Base-by-base conservation (phyloP, 2,329 filamentous ascomycete genomes). In the Seiridium cupressi region DNA sequence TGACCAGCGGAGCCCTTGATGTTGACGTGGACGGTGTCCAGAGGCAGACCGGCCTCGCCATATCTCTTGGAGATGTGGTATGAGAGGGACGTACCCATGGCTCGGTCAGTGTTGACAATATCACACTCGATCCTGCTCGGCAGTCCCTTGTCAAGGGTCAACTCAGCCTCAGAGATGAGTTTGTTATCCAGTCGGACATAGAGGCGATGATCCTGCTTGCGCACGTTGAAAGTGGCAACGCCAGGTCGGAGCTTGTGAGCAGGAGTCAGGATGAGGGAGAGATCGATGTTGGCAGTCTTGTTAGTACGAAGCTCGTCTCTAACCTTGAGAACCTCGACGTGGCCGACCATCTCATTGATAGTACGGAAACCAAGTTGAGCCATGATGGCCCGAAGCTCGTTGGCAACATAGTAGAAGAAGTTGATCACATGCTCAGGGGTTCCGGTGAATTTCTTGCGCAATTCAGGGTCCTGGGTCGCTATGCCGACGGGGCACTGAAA, bases 321-420 rank as follows among this genome's bases (percentile, higher is more conserved):
- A 66, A 96, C 89, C 77, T 87, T 91, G 55, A 98, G 83, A 44
- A 90, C 84, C 75, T 98, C 94, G 32, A 92, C 94, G 66, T 90
- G 92, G 26, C 94, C 94, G 70, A 98, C 92, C 94, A 97, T 97
- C 76, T 98, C 94, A 73, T 97, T 98, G 74, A 98, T 90, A 62
- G 91, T 96, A 65, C 94, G 89, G 86, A 96, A 92, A 66, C 94
- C 94, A 69, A 97, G 87, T 78, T 91, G 92, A 55, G 94, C 93
- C 94, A 98, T 97, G 77, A 98, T 96, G 42, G 93, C 92, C 72
- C 94, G 89, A 61, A 98, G 86, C 80, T 98, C 94, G 72, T 98
- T 98, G 67, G 94, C 91, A 57, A 98, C 84, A 71, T 97, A 98
- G 81, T 97, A 98, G 80, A 97, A 97, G 83, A 97, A 97, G 84